Evolutionary conservation across 148 eudicot genomes (phyloP), one percentile per base, ranked within the genome.

Genomic region (Camellia granthamiana): DNA sequence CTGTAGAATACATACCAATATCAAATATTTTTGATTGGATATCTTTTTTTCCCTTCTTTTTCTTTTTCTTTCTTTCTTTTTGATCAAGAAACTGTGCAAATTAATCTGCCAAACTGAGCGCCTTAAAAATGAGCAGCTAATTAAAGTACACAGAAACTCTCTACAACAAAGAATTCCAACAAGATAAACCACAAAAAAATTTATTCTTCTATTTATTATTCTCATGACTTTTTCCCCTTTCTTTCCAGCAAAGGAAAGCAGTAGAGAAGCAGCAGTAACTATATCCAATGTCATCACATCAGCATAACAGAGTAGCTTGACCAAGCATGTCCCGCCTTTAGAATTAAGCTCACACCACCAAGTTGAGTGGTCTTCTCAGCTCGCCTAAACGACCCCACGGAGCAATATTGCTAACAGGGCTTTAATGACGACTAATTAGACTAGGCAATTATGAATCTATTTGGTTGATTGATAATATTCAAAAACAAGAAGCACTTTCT

Each of bases 1-100:
- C 92, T 70, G 85, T 68, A 79, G 46, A 54, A 16, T 51, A 21
- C 58, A 41, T 23, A 73, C 38, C 5, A 38, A 56, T 43, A 71
- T 56, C 18, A 77, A 30, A 43, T 58, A 55, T n/a, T 21, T 52
- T 44, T 12, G 4, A 41, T 55, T 9, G 52, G 10, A 19, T 64
- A 6, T 23, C 38, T 10, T 55, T 30, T 11, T 55, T 55, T 5
- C 16, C 42, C 43, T 41, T 75, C 43, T 54, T 13, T 49, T 72
- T 18, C 63, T 23, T 55, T 9, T 56, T 3, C 16, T 56, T 56
- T 10, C 12, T 56, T 10, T 41, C 43, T 16, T 44, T 15, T 67
- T 9, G 18, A 10, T 56, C 3, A 56, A 14, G 3, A 7, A 56
- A 14, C 60, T 49, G 52, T 49, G 6, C 52, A 49, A 49, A 49